Percentiles rank a stretch among this genome's conserved stretches.
Conservation (phyloP, 352 stramenopile genomes). For the Globisporangium mamillatum region DNA sequence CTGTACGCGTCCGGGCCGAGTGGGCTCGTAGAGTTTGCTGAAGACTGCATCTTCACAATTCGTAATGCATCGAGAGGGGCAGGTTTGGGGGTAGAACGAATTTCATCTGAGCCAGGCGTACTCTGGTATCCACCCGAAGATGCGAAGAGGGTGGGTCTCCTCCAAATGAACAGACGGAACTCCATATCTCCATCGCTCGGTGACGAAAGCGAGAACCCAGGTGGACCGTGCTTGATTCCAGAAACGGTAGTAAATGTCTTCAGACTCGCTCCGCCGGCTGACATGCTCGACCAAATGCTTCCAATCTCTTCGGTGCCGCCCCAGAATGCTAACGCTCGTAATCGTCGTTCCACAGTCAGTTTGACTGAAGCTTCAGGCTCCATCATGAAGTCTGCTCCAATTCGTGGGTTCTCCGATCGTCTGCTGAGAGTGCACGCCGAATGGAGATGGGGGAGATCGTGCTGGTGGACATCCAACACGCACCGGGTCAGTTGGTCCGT, state of each 20-base stretch:
- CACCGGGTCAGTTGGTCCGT: neutral
- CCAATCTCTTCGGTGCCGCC: neutral
- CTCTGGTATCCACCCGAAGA: conserved; percentile 13
- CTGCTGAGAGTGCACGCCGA: neutral
- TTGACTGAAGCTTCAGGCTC: neutral
- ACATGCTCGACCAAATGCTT: neutral
- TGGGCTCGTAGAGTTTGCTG: neutral
- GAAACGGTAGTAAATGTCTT: neutral
- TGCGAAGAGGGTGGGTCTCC: conserved; percentile 16
- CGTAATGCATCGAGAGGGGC: neutral
- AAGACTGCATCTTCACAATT: neutral
- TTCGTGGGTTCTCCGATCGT: neutral
- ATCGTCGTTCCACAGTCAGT: neutral
- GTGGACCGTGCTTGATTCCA: neutral
- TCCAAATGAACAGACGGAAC: neutral
- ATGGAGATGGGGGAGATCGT: conserved; percentile 2
- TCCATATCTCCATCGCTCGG: neutral
- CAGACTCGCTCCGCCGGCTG: neutral
- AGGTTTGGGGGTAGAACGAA: neutral
- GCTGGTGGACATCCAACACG: neutral
- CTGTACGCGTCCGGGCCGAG: neutral
- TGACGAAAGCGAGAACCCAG: neutral
- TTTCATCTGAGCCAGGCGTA: neutral
- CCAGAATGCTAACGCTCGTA: neutral
- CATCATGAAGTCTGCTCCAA: neutral